Evolutionary conservation across 805 yeast species (phyloP), one percentile per base, ranked within the genome.

Genomic region (Candida caryicola): DNA sequence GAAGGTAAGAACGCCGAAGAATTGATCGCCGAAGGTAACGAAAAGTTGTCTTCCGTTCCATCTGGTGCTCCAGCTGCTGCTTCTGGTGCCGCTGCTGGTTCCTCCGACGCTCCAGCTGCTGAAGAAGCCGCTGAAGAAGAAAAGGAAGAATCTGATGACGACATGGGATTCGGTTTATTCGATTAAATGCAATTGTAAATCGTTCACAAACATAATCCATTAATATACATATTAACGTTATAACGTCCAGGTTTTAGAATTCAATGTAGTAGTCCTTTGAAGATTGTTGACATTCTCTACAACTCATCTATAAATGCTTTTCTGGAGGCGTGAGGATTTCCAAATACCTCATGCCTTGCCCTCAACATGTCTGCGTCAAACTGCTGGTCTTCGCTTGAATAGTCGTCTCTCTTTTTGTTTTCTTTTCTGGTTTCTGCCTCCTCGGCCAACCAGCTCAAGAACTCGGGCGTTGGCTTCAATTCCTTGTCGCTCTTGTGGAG

Each of bases 301-400:
- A 74, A 50, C 41, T 76, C 81, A 55, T 77, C 84, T 13, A 68
- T 68, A 30, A 70, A 59, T 5, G 76, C 79, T 54, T 82, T 83
- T 43, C 93, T 70, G 40, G 73, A 59, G 0, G 83, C 95, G 52
- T 75, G 67, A 14, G 85, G 86, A 51, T 87, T 87, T 1, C 95
- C 96, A 62, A 87, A 87, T 1, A 82, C 76, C 16, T 62, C 54
- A 54, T 86, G 91, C 50, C 95, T 74, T 12, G 66, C 64, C n/a
- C 49, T 49, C 23, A 61, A 37, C 54, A 66, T 45, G 45, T 61
- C 51, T 12, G 41, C 50, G 46, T 56, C 64, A 42, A 79, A 60
- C 21, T 64, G 69, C 19, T 57, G 47, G 39, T 74, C 74, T 2
- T 52, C 43, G 2, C 37, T 48, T 1, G 61, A 38, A 33, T 54